Conservation (phyloP, 2,329 filamentous ascomycete species). For the Sphaerulina vaccinii region DNA sequence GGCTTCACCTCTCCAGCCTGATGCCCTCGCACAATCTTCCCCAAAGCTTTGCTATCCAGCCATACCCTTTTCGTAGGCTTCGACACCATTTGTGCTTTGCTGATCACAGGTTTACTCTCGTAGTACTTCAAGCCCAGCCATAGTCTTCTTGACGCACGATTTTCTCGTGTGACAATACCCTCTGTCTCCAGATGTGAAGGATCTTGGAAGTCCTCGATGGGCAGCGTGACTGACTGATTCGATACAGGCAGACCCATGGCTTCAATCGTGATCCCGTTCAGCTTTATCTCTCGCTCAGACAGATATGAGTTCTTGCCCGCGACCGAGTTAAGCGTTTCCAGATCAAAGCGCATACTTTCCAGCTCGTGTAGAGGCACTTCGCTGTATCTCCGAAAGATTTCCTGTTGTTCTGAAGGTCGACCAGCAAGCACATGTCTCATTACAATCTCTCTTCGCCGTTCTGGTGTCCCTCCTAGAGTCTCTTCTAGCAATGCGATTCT, state of each 20-base stretch:
- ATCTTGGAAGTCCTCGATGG: constrained; percentile 28
- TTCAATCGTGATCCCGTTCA: constrained; percentile 33
- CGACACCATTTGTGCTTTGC: constrained; percentile 63
- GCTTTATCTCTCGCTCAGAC: constrained; percentile 29
- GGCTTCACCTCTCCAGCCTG: constrained; percentile 67
- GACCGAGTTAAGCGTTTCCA: constrained; percentile 18
- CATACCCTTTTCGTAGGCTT: constrained; percentile 73
- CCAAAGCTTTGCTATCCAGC: constrained; percentile 62
- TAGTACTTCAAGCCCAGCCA: constrained; percentile 93
- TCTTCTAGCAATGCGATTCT: constrained; percentile 11
- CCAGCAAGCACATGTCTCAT: constrained; percentile 16
- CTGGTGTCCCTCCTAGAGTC: constrained; percentile 12
- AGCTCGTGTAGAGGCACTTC: constrained; percentile 21
- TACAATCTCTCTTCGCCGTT: constrained; percentile 13
- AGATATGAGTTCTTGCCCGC: constrained; percentile 19
- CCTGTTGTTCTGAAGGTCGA: constrained; percentile 11
- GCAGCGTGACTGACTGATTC: constrained; percentile 31
- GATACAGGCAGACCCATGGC: constrained; percentile 34
- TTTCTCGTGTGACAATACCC: constrained; percentile 45
- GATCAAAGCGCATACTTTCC: constrained; percentile 19
- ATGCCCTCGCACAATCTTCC: constrained; percentile 66
- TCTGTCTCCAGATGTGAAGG: constrained; percentile 33
- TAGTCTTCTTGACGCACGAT: constrained; percentile 71
- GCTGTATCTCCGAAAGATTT: constrained; percentile 17
- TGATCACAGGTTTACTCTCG: constrained; percentile 76